phyloP scores from a whole-genome alignment of 306 rosid genomes.

The Corylus avellana region DNA sequence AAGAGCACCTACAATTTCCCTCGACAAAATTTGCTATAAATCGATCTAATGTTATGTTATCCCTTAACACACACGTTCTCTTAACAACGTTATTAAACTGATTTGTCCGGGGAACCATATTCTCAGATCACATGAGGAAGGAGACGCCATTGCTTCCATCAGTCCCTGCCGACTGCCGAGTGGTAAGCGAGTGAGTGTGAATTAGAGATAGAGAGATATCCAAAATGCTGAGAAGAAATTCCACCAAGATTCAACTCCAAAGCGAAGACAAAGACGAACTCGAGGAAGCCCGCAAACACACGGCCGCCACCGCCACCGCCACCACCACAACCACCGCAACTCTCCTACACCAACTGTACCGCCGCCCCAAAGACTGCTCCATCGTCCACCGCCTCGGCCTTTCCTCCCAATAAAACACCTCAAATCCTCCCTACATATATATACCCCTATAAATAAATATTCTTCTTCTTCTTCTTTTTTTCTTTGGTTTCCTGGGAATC shows the following conservation, averaged over 20 bases:
- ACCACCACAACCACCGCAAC: slow-evolving; percentile 19
- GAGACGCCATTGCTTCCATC: too few species aligned
- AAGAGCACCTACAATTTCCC: too few species aligned
- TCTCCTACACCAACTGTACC: slow-evolving; percentile 68
- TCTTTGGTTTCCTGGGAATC: background rate
- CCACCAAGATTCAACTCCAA: slow-evolving; percentile 60
- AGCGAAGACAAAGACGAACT: slow-evolving; percentile 88
- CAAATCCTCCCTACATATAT: too few species aligned
- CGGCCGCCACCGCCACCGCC: slow-evolving; percentile 20
- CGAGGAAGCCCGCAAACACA: slow-evolving; percentile 73
- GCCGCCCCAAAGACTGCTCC: slow-evolving; percentile 44
- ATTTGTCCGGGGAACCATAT: too few species aligned
- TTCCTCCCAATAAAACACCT: slow-evolving; percentile 13
- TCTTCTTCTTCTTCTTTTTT: background rate
- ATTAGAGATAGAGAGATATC: background rate
- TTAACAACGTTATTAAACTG: too few species aligned
- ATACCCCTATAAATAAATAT: too few species aligned
- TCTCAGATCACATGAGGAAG: too few species aligned
- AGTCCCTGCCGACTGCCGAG: too few species aligned
- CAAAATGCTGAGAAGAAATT: slow-evolving; percentile 73
- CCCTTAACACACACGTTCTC: too few species aligned
- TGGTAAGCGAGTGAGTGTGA: background rate
- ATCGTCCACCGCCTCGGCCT: slow-evolving; percentile 44
- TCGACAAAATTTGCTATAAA: too few species aligned
- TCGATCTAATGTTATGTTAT: too few species aligned